Base-by-base conservation (phyloP, 1,139 yeast species). In the Arxiozyma slooffiae region DNA sequence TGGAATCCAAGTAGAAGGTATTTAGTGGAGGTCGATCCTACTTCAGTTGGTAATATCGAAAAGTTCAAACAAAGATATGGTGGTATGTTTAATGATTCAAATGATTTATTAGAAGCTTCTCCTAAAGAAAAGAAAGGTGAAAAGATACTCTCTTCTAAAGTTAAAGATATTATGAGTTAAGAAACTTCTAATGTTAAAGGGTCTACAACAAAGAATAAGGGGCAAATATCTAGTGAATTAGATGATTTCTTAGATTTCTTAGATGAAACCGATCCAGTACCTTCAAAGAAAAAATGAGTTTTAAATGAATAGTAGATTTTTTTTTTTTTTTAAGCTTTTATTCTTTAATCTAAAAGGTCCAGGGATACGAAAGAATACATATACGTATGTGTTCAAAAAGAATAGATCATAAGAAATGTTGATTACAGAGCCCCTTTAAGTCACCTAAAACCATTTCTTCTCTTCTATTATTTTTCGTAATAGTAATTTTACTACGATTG, bases 1-100 rank as follows among this genome's bases (percentile, higher is more conserved):
- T 92, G 97, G 96, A 92, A 92, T 69, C 89, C 92, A 49, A 78
- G 85, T 57, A 79, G 90, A 69, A 79, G 85, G 24, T 95, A 89
- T 66, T 73, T 88, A 61, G 78, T 78, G 52, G 78, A 83, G 41
- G 76, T 79, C 39, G 96, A 88, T 67, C 83, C 86, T 36, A 87
- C 81, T 65, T 86, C 94, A 16, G 83, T 89, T 50, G 96, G 96
- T 59, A 84, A 82, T 68, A 73, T 90, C 66, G 86, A 85, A 67
- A 85, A 80, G 70, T 92, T 90, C 77, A 86, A 82, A 70, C 79
- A 82, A 68, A 86, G 80, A 71, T 90, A 77, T 62, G 59, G 62
- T 24, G 71, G 84, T 49, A 71, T 81, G 52, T 84, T 78, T 60
- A 23, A 37, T 11, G 60, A 49, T 14, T 54, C 55, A 44, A 51